A percentile compares a stretch with the other conserved stretches of the same genome.
Conservation (phyloP, 2,329 filamentous ascomycete species). For the Atkinsonella texensis region DNA sequence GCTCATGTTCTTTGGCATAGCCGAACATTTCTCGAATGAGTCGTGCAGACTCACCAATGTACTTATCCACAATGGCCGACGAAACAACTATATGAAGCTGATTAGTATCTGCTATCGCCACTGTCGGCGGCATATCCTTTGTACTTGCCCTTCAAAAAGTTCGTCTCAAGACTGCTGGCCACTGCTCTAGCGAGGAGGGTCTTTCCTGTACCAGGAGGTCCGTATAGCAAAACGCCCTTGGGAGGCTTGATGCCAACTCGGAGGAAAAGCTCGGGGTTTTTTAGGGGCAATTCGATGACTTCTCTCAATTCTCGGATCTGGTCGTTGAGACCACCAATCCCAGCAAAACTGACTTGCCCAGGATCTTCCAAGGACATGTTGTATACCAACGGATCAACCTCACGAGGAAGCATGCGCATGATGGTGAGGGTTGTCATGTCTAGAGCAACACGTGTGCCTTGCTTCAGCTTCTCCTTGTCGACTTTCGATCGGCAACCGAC, state of each 20-base stretch:
- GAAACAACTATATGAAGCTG: constrained; percentile 60
- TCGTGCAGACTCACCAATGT: constrained; percentile 95
- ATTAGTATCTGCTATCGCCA: constrained; percentile 10
- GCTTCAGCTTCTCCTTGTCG: constrained; percentile 93
- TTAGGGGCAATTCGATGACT: constrained; percentile 93
- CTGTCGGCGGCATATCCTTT: neutral
- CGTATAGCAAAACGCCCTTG: constrained; percentile 93
- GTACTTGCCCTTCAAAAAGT: constrained; percentile 81
- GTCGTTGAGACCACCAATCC: constrained; percentile 94
- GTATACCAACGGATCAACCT: constrained; percentile 97
- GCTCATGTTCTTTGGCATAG: constrained; percentile 98
- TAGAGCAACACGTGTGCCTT: constrained; percentile 91
- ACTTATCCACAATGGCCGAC: constrained; percentile 98
- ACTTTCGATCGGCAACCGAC: constrained; percentile 98
- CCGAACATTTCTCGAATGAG: constrained; percentile 99
- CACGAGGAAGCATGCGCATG: constrained; percentile 98
- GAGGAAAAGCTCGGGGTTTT: constrained; percentile 96
- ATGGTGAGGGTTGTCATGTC: constrained; percentile 99
- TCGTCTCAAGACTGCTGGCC: constrained; percentile 91
- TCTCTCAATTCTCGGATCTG: constrained; percentile 96
- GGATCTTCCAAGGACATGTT: constrained; percentile 99
- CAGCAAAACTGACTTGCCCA: constrained; percentile 92
- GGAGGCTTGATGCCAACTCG: constrained; percentile 97
- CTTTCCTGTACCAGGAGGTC: constrained; percentile 93
- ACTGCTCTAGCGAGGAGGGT: constrained; percentile 89